Conservation (phyloP, 192 early-diverging fungal genomes). For the Entophlyctis luteolus region DNA sequence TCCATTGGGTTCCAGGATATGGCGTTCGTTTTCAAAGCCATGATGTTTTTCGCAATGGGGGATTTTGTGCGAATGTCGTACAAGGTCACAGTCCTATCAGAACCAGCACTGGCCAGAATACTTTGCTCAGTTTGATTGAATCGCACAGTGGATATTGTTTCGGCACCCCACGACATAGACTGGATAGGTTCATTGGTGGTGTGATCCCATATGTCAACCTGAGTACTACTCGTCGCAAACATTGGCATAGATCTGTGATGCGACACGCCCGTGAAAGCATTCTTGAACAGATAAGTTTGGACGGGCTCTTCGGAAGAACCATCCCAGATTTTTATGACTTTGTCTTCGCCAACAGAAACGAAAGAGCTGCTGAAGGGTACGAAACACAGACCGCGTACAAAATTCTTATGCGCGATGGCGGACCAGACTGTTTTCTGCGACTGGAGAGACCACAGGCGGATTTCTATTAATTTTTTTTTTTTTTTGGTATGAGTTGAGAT, state of each 20-base stretch:
- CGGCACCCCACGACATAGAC: constrained; percentile 85
- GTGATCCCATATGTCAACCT: constrained; percentile 94
- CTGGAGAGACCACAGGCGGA: constrained; percentile 86
- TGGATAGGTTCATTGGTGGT: constrained; percentile 68
- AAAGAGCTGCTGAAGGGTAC: constrained; percentile 67
- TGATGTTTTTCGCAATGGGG: constrained; percentile 79
- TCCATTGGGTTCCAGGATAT: constrained; percentile 99
- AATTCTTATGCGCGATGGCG: constrained; percentile 68
- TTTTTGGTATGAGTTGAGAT: background rate
- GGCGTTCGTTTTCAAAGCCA: constrained; percentile 81
- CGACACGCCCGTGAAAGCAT: constrained; percentile 79
- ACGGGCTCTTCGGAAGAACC: constrained; percentile 41
- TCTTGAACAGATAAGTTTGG: constrained; percentile 73
- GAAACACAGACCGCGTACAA: constrained; percentile 80
- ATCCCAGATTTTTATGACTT: constrained; percentile 91
- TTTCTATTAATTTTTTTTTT: constrained; percentile 48
- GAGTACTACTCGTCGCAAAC: constrained; percentile 86
- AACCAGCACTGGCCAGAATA: constrained; percentile 87
- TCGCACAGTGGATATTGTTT: constrained; percentile 88
- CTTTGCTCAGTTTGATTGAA: constrained; percentile 97
- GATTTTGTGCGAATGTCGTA: constrained; percentile 90
- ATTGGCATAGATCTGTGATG: constrained; percentile 80
- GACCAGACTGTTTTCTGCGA: constrained; percentile 75
- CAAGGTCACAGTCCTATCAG: constrained; percentile 88
- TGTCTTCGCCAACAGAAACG: constrained; percentile 90